Percentiles rank a stretch among this genome's conserved stretches.
These are phyloP conservation scores for Clarkia xantiana DNA, from an alignment of 345 rosid species.

Conservation along the genomic window DNA sequence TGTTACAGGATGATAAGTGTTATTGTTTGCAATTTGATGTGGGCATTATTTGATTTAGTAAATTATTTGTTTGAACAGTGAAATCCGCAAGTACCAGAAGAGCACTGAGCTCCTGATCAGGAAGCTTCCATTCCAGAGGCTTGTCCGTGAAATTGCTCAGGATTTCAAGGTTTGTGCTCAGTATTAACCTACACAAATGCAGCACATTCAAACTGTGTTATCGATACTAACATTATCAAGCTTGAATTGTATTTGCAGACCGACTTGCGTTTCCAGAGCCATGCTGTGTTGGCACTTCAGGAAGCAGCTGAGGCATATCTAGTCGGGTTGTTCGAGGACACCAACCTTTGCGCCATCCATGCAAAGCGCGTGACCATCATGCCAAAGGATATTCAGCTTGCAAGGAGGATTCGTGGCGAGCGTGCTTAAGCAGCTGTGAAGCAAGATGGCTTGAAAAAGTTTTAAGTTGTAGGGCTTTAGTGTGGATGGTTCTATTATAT, in stretches of 20 bases:
- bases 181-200: no score
- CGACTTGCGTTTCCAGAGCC: slow-evolving; percentile 89
- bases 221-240: no score
- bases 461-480: no score
- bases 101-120: slow-evolving; percentile 81
- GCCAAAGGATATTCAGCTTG: slow-evolving; percentile 85
- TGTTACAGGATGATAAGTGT: no score
- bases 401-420: slow-evolving; percentile 77
- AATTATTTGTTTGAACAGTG: slow-evolving; percentile 20
- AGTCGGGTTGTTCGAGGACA: slow-evolving; percentile 82
- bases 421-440: slow-evolving; percentile 31
- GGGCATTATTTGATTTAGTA: neutral
- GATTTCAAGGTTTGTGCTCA: slow-evolving; percentile 52
- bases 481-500: no score
- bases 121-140: slow-evolving; percentile 84
- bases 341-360: slow-evolving; percentile 78
- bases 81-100: slow-evolving; percentile 85
- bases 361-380: slow-evolving; percentile 88
- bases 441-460: no score
- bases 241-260: slow-evolving; percentile 23
- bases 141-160: slow-evolving; percentile 89
- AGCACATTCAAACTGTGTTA: no score
- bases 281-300: slow-evolving; percentile 73
- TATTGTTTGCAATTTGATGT: no score
- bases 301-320: slow-evolving; percentile 90